Conservation (phyloP, 805 yeast species). For the Wickerhamia fluorescens region DNA sequence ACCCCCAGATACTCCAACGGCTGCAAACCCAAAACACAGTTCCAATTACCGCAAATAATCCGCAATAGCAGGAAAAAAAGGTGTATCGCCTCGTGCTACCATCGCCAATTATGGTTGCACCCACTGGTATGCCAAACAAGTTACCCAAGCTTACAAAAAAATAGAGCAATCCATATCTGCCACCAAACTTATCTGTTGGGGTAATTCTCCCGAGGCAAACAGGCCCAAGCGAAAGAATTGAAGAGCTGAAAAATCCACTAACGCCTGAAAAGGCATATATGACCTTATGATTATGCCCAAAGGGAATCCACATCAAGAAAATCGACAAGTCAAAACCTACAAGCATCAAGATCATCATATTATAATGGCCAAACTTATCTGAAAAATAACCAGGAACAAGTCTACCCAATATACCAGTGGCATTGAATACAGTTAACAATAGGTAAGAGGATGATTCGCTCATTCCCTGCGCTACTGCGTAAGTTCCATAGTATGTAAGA, state of each 20-base stretch:
- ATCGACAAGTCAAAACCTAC: conserved; percentile 39
- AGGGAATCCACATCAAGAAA: conserved; percentile 61
- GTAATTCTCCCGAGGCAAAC: conserved; percentile 63
- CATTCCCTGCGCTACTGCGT: conserved; percentile 45
- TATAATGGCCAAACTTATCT: conserved; percentile 50
- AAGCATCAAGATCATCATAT: conserved; percentile 46
- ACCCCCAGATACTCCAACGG: conserved; percentile 26
- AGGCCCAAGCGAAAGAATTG: conserved; percentile 59
- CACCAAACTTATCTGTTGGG: conserved; percentile 59
- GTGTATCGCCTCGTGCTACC: conserved; percentile 20
- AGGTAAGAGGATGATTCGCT: conserved; percentile 36
- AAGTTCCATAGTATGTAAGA: conserved; percentile 50
- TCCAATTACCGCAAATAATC: conserved; percentile 20
- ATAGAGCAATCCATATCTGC: conserved; percentile 60
- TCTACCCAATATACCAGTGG: conserved; percentile 45
- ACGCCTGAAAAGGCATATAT: conserved; percentile 46
- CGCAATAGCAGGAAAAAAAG: conserved; percentile 28
- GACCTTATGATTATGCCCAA: conserved; percentile 38
- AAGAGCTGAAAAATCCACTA: conserved; percentile 55
- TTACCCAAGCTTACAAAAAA: conserved; percentile 44
- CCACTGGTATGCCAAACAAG: conserved; percentile 31
- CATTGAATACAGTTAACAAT: conserved; percentile 41
- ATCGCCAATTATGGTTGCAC: conserved; percentile 29
- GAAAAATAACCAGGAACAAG: conserved; percentile 48
- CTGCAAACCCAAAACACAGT: conserved; percentile 22